phyloP scores from a whole-genome alignment of 768 basidiomycete genomes.

The Terana coerulea region DNA sequence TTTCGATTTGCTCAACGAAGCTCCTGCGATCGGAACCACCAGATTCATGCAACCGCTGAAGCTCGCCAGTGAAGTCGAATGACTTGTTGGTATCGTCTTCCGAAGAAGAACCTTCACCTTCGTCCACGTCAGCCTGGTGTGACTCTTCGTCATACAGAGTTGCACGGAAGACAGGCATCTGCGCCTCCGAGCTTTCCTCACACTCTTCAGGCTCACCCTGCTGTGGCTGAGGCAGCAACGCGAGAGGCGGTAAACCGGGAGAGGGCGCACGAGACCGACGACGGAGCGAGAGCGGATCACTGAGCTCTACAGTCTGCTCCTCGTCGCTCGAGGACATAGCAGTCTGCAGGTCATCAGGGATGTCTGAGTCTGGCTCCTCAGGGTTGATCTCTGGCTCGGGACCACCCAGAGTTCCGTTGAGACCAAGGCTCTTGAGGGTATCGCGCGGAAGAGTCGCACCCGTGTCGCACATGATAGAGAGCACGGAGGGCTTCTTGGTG shows the following conservation, averaged over 20 bases:
- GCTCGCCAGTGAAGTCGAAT: conserved; percentile 82
- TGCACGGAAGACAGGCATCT: conserved; percentile 43
- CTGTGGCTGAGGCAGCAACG: conserved; percentile 31
- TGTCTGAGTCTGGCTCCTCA: conserved; percentile 71
- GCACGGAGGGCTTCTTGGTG: conserved; percentile 11
- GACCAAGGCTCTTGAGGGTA: conserved; percentile 53
- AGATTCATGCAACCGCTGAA: conserved; percentile 64
- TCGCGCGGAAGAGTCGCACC: conserved; percentile 44
- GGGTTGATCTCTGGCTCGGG: conserved; percentile 43
- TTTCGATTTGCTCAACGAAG: conserved; percentile 79
- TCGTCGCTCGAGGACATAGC: conserved; percentile 46
- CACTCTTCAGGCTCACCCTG: conserved; percentile 6
- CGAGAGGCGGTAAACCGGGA: conserved; percentile 40
- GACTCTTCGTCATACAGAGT: conserved; percentile 44
- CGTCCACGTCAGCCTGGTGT: conserved; percentile 33
- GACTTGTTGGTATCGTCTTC: conserved; percentile 73
- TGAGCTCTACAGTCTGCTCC: conserved; percentile 21
- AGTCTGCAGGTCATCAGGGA: conserved; percentile 72
- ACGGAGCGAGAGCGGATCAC: conserved; percentile 38
- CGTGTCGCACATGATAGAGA: conserved; percentile 12
- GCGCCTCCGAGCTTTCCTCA: conserved; percentile 14
- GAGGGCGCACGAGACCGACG: conserved; percentile 24
- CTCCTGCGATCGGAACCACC: conserved; percentile 66
- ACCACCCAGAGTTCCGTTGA: conserved; percentile 66
- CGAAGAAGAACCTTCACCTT: conserved; percentile 41